phyloP scores from a whole-genome alignment of 1,284 basidiomycete species.

The Exobasidium cylindrosporum region DNA sequence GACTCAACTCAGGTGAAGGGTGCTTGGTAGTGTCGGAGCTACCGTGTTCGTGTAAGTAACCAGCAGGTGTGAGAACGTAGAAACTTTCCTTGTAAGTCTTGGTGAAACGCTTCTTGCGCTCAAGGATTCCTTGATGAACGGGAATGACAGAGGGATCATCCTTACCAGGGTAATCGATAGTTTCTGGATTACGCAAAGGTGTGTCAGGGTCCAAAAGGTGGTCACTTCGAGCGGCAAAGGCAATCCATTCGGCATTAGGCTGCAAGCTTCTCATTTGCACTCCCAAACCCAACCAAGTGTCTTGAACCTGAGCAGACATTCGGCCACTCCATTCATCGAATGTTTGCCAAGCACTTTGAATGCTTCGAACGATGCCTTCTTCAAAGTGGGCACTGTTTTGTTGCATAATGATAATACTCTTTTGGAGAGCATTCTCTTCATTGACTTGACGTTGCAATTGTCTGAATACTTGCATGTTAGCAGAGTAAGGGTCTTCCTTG shows the following conservation, averaged over 20 bases:
- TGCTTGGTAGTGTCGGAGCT: constrained; percentile 73
- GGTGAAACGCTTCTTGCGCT: constrained; percentile 96
- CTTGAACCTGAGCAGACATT: constrained; percentile 74
- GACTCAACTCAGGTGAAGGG: constrained; percentile 70
- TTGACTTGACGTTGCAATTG: constrained; percentile 87
- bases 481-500: constrained; percentile 77
- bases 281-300: constrained; percentile 74
- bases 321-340: constrained; percentile 92
- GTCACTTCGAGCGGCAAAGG: constrained; percentile 88
- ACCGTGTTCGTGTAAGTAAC: constrained; percentile 88
- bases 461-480: constrained; percentile 75
- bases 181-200: constrained; percentile 63
- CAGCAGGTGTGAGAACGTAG: constrained; percentile 90
- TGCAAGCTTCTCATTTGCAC: constrained; percentile 77
- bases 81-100: constrained; percentile 73
- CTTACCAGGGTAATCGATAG: constrained; percentile 84
- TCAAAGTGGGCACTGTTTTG: constrained; percentile 95
- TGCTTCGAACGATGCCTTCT: constrained; percentile 88
- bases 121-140: constrained; percentile 85
- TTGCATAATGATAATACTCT: constrained; percentile 98
- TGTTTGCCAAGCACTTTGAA: constrained; percentile 95
- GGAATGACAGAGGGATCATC: constrained; percentile 84
- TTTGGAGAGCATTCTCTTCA: constrained; percentile 96
- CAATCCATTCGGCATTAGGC: constrained; percentile 93
- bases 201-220: constrained; percentile 94